Evolutionary conservation across 768 basidiomycete genomes (phyloP), one percentile per base, ranked within the genome.

Genomic region (Russula virescens): DNA sequence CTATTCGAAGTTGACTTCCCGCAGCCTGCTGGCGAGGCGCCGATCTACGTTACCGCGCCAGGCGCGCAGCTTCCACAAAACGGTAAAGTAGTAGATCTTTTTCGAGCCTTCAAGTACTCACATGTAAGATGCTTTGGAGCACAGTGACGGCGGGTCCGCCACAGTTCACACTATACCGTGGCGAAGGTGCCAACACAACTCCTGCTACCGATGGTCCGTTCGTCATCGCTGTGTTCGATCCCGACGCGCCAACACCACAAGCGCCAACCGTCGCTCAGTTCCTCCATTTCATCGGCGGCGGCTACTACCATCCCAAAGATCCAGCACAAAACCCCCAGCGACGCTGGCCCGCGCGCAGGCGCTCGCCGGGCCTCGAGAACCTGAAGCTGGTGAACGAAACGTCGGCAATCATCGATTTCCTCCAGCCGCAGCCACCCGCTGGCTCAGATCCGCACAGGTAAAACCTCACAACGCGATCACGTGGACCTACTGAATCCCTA

Each of bases 381-480:
- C 8, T 38, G 2, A 38, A 38, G 13, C 72, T 80, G 28, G 66
- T 65, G 0, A 81, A 79, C 67, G 67, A 55, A 14, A 80, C 80
- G 1, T 74, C 78, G 10, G 78, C 79, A n/a, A 63, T 81, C 38
- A 75, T 75, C 1, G 71, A 75, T 18, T 81, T 74, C 63, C 62
- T 61, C 9, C 77, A 78, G 50, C 79, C 80, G 2, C 31, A 31
- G 31, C 31, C 31, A 31, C 31, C 31, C 8, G 31, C 31, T 4
- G 31, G 31, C 31, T 31, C 31, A 3, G 31, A 31, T 31, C 31
- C 31, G 31, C 31, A 31, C 8, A 3, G 31, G 31, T 31, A 31
- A 31, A 31, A 71, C 13, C 80, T 38, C 38, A 38, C 10, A 38
- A 38, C 13, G 38, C 38, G 38, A 38, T 38, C 38, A 38, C 38